Evolutionary conservation across 2,329 filamentous ascomycete species (phyloP), one percentile per base, ranked within the genome.

Genomic region (Aspergillus chevalieri): DNA sequence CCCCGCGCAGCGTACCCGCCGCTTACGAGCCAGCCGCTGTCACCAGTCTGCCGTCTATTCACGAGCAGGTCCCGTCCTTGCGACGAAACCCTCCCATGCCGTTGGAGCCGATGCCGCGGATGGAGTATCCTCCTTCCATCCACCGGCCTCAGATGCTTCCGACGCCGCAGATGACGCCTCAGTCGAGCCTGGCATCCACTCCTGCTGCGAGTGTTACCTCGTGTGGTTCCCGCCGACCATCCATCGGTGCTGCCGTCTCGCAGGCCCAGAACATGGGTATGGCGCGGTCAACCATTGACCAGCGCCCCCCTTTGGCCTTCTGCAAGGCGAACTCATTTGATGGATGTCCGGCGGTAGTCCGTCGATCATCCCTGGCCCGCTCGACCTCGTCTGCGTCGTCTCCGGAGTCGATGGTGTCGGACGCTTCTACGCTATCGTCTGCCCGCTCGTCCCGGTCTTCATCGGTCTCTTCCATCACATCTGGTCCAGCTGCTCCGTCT

Each of bases 331-430:
- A 65, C 53, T 71, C 68, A 52, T 65, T 68, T 54, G 76, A 79
- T 59, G 71, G 73, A 15, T 76, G 76, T 54, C 74, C 75, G 65
- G 57, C 71, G 65, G 52, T 77, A 72, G 57, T 67, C 71, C 70
- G 76, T 50, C 74, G 65, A 59, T 75, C 61, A 15, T 79, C 76
- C 52, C 65, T 75, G 54, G 73, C 74, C 49, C 77, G 72, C 48
- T 76, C 77, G 19, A 72, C 74, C 22, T 81, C 79, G 3, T 78
- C 74, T 42, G 66, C 66, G 17, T 78, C 75, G 7, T 80, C 76
- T 41, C 81, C 82, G n/a, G 81, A 83, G 55, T 84, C 81, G 30
- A 81, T 83, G 76, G 67, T 83, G 33, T 83, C 80, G 24, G 81
- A 84, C 62, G 74, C 74, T 48, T 80, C 78, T 33, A 75, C 75